Evolutionary conservation across 2,329 filamentous ascomycete genomes (phyloP).

Genomic region (Ophiognomonia clavigignenti-juglandacearum): DNA sequence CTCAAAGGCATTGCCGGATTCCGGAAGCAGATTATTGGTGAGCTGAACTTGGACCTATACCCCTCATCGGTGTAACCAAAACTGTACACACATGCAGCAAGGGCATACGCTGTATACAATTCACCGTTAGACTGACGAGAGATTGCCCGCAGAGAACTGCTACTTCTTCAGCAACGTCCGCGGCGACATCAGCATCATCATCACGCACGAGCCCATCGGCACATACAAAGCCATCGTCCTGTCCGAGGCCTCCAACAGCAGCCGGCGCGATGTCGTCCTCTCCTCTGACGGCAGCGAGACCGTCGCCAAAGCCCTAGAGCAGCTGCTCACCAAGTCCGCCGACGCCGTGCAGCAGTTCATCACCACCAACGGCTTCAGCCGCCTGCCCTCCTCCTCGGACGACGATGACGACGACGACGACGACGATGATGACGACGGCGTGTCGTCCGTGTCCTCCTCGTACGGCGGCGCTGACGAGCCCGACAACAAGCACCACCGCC

Average conservation of each 20-base stretch:
- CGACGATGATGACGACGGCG: background rate
- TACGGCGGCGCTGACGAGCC: conserved; percentile 2
- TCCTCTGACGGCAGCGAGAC: conserved; percentile 25
- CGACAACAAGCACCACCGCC: conserved; percentile 1
- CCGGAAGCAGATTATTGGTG: conserved; percentile 12
- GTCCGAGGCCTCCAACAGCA: conserved; percentile 19
- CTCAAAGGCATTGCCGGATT: conserved; percentile 2
- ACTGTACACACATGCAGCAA: no score
- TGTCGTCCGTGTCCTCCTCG: conserved; percentile 7
- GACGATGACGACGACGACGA: conserved; percentile 15
- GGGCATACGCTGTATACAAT: no score
- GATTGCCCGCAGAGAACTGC: conserved; percentile 22
- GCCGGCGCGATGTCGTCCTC: conserved; percentile 24
- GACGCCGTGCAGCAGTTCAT: conserved; percentile 30
- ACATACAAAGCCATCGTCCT: conserved; percentile 23
- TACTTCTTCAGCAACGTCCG: conserved; percentile 21
- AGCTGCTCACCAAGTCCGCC: conserved; percentile 34
- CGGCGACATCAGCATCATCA: conserved; percentile 20
- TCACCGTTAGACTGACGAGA: no score
- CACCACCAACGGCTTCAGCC: conserved; percentile 28
- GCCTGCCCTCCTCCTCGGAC: conserved; percentile 4
- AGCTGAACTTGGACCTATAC: background rate
- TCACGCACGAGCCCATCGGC: conserved; percentile 22
- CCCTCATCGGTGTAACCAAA: background rate
- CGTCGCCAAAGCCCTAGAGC: conserved; percentile 28